Conservation (phyloP, 345 rosid genomes). For the Alliaria petiolata region DNA sequence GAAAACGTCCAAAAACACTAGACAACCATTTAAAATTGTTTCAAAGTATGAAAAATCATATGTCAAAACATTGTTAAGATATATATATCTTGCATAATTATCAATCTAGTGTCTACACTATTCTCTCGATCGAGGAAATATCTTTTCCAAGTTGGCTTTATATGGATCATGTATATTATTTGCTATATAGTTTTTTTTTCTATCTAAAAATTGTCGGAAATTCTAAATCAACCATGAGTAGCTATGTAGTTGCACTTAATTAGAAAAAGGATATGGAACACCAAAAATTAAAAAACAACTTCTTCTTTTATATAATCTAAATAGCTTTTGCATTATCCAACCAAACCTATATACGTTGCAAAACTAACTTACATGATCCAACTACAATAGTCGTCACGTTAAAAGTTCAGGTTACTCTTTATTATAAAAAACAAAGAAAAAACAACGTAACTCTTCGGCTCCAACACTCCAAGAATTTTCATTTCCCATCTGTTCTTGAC, state of each 20-base stretch:
- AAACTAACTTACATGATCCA: conserved; percentile 23
- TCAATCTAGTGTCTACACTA: no score
- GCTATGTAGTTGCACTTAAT: not conserved
- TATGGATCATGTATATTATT: no score
- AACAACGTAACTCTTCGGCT: not conserved
- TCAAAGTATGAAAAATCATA: no score
- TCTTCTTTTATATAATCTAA: not conserved
- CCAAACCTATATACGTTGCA: not conserved
- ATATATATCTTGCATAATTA: no score
- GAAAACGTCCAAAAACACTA: no score
- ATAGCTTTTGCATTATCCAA: not conserved
- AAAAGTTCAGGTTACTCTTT: not conserved
- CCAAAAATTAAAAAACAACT: not conserved
- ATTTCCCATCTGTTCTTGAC: conserved; percentile 3
- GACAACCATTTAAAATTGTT: not conserved
- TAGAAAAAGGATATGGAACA: not conserved
- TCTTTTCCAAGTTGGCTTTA: not conserved
- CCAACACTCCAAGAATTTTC: not conserved
- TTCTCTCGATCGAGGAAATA: not conserved
- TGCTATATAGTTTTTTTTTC: no score
- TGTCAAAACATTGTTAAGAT: no score
- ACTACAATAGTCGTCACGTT: not conserved
- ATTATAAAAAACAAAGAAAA: not conserved
- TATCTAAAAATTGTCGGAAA: not conserved
- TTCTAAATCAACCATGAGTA: not conserved